Evolutionary conservation across 2,329 filamentous ascomycete genomes (phyloP), one percentile per base, ranked within the genome.

Genomic region (Clathrospora elynae): DNA sequence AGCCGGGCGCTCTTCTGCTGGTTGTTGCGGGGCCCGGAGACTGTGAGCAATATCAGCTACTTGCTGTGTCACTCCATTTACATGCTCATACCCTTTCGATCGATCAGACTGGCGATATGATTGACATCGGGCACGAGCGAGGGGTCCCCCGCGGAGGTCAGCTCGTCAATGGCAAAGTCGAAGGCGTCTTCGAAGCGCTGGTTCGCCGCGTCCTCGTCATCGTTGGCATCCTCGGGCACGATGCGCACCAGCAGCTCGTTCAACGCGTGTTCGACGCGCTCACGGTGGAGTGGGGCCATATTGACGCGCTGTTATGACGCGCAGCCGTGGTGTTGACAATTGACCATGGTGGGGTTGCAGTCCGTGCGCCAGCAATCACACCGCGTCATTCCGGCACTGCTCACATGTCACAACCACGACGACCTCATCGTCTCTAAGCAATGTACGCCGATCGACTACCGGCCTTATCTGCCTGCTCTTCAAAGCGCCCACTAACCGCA

Each of bases 21-120:
- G 81, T 87, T 31, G 82, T 57, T 82, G 62, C 90, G 88, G 56
- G 85, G 86, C 59, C 87, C 83, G 44, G 95, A 82, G 52, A 99
- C 74, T 77, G 40, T 6, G 4, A 5, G 12, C 8, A 12, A 8
- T 6, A 25, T 64, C 38, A 66, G 57, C 26, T 4, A n/a, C 6
- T 3, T 20, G 6, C 20, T 23, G 20, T 23, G 20, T 10, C 6
- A 10, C 6, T 6, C 20, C 6, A 12, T 12, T 4, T 4, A 8
- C 18, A 2, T 14, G 3, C 2, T 13, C 55, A 32, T 61, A 76
- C 74, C 78, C 72, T 88, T 89, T 65, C 88, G 84, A 75, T 92
- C 93, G 70, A 99, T 96, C 60, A 95, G 75, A 68, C 96, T 90
- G 19, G 89, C 89, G 39, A 91, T 90, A 77, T 96, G 91, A 67